A percentile compares a stretch with the other conserved stretches of the same genome.
Conservation (phyloP, 2,329 filamentous ascomycete genomes). For the Colletotrichum kahawae region DNA sequence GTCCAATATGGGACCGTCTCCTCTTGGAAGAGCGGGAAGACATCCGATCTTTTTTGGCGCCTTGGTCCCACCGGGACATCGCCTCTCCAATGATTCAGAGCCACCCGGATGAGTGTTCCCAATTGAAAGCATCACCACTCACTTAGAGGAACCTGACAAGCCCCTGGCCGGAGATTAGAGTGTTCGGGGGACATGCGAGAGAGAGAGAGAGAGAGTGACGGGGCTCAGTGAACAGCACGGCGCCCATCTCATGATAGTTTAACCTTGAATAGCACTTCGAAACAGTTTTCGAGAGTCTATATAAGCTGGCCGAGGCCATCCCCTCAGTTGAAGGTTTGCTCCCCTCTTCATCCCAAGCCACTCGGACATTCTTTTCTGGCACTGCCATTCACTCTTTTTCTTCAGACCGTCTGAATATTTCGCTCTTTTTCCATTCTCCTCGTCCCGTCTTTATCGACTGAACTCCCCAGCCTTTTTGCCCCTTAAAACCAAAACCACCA, state of each 20-base stretch:
- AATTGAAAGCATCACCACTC: background rate
- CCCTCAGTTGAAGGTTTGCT: background rate
- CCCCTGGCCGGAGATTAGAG: background rate
- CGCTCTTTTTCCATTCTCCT: background rate
- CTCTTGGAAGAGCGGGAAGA: background rate
- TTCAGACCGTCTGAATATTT: constrained; percentile 6
- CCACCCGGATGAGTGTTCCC: background rate
- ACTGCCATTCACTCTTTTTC: background rate
- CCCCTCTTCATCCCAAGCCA: background rate
- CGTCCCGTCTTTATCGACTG: background rate
- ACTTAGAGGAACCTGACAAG: background rate
- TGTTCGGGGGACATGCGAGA: background rate
- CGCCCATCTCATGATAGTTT: constrained; percentile 1
- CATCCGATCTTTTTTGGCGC: background rate
- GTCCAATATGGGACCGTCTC: background rate
- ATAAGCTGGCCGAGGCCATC: background rate
- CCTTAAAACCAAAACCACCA: background rate
- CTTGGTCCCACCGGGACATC: background rate
- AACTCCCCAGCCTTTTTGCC: background rate
- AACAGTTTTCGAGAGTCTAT: constrained; percentile 15
- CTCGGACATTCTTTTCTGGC: background rate
- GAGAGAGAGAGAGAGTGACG: background rate
- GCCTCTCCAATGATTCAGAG: background rate
- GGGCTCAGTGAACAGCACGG: background rate
- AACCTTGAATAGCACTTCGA: background rate